Base-by-base conservation (phyloP, 176 grass and related monocot genomes). In the Bromus sterilis region DNA sequence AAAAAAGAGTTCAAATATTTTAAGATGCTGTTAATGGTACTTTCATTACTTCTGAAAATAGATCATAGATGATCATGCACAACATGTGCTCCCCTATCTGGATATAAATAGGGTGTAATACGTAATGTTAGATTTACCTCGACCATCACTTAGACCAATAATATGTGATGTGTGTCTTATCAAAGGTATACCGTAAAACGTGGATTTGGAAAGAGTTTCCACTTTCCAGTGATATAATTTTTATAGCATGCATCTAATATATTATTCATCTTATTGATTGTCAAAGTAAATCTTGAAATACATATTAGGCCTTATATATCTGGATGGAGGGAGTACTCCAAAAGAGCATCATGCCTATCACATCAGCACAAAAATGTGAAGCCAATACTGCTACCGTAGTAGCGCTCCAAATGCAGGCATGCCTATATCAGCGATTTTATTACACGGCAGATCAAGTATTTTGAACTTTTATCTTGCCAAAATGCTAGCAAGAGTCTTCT, bases 321-420 rank as follows among this genome's bases (percentile, higher is more conserved):
- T 18, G 18, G 48, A 53, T 53, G 48, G 48, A 53, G 48, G 48
- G 21, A 53, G 48, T 53, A 53, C 32, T 56, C 2, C 31, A 37
- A 76, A 24, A 37, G 59, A 78, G 64, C 15, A 44, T 21, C 20
- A 2, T 49, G 49, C 41, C 25, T 41, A 53, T 55, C 32, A 64
- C n/a, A 81, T 81, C 24, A 70, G 35, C 48, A 56, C 53, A 56
- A 64, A 64, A 18, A 81, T 57, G 48, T 57, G 11, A 81, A 56
- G 32, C 77, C 51, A 78, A 46, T 63, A 20, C 6, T 21, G 11
- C n/a, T 62, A 6, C 16, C 2, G 31, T 44, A 21, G 9, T 60
- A 63, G 13, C 13, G 14, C 11, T 63, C 9, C 6, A 13, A 46
- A 62, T 23, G 12, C 11, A 66, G 28, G 11, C n/a, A 33, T 44